These are phyloP conservation scores for Rhizomucor pusillus DNA, from an alignment of 371 early-diverging fungal genomes.

Conservation along the genomic window DNA sequence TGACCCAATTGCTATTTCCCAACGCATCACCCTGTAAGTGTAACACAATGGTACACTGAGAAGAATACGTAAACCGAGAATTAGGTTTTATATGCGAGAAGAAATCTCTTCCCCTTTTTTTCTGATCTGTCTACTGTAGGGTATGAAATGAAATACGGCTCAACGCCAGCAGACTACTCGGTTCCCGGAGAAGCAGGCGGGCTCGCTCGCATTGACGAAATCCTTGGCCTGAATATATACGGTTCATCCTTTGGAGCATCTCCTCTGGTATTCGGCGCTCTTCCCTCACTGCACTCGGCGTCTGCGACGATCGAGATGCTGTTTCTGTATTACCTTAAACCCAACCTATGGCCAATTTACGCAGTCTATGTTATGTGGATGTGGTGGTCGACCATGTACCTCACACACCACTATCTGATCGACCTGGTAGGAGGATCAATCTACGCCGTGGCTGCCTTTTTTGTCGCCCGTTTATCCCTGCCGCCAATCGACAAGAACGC, in stretches of 20 bases:
- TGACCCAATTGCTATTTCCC: conserved; percentile 68
- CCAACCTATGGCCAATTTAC: conserved; percentile 46
- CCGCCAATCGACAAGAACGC: conserved; percentile 19
- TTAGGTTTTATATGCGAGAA: no score
- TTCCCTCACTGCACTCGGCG: conserved; percentile 74
- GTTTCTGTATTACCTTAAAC: conserved; percentile 53
- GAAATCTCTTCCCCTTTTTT: background rate
- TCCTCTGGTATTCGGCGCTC: conserved; percentile 77
- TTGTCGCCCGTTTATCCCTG: conserved; percentile 33
- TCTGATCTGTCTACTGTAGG: conserved; percentile 29
- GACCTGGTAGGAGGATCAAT: conserved; percentile 72
- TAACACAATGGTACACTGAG: background rate
- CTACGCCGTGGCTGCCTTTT: conserved; percentile 60
- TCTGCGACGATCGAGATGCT: conserved; percentile 67
- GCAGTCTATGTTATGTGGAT: conserved; percentile 63
- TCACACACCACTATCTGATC: conserved; percentile 73
- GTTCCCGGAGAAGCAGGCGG: conserved; percentile 76
- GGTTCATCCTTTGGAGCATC: conserved; percentile 66
- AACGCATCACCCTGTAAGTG: conserved; percentile 77
- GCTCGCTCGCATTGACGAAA: conserved; percentile 64
- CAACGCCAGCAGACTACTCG: conserved; percentile 62
- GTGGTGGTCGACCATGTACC: conserved; percentile 79
- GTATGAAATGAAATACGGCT: conserved; percentile 61
- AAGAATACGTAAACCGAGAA: background rate
- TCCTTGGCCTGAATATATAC: conserved; percentile 65